Base-by-base conservation (phyloP, 345 rosid genomes). In the Erysimum cheiranthoides region DNA sequence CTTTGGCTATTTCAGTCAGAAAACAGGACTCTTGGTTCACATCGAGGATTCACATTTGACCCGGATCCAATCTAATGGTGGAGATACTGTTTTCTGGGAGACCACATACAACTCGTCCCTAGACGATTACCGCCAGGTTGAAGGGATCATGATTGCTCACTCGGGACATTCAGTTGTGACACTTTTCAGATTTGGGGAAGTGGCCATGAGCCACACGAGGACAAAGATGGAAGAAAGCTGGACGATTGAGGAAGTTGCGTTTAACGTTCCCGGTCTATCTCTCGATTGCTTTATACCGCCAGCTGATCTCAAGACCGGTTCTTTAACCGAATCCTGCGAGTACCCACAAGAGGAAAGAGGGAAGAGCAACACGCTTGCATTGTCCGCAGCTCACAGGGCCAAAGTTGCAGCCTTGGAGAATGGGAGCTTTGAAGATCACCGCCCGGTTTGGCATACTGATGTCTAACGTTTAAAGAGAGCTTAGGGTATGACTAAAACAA, bases 161-260 rank as follows among this genome's bases (percentile, higher is more conserved):
- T 92, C 97, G 0, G 97, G 98, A 5, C 92, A 83, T 21, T 88
- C 97, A 3, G 89, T 87, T 35, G 96, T 90, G 78, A 90, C 94
- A 31, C 95, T 92, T 68, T 93, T 88, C 80, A 84, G 96, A 80
- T 93, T 93, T 47, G 98, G 96, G 4, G 95, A 92, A 84, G 81
- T 77, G 56, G 93, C 93, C 3, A 88, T 83, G 96, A 93, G 98
- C 83, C 94, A 85, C 74, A 85, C 90, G 39, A 92, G 86, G 71
- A 92, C 96, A n/a, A 92, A 84, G 85, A 92, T 92, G 97, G 97
- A 92, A 82, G 96, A 92, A 81, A 84, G 87, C 67, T 93, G 98
- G 98, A 87, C 89, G 0, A 93, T 93, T 13, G 98, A 93, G 75
- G 98, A 93, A 85, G 98, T 93, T 73, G 97, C 97, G 4, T 93